Evolutionary conservation across 2,329 filamentous ascomycete species (phyloP).

Genomic region (Scedosporium apiospermum): DNA sequence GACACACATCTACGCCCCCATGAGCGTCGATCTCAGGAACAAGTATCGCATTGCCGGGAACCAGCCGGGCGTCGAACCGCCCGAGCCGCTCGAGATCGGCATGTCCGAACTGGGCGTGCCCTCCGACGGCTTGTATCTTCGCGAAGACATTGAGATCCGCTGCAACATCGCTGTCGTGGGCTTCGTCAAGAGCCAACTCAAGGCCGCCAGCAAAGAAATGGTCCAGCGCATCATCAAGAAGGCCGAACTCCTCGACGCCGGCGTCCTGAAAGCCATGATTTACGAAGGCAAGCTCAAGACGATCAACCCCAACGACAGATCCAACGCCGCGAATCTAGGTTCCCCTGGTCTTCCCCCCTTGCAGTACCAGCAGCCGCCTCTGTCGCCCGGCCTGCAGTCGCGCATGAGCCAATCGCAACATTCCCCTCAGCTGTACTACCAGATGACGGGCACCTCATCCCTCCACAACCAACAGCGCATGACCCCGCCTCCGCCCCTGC

Average conservation of each 20-base stretch:
- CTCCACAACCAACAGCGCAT: conserved; percentile 9
- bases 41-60: conserved; percentile 61
- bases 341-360: background rate
- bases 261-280: conserved; percentile 58
- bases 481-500: conserved; percentile 13
- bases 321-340: conserved; percentile 15
- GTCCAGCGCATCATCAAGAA: conserved; percentile 61
- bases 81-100: conserved; percentile 53
- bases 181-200: conserved; percentile 59
- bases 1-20: conserved; percentile 61
- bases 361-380: conserved; percentile 11
- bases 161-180: conserved; percentile 56
- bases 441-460: conserved; percentile 20
- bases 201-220: conserved; percentile 58
- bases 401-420: conserved; percentile 19
- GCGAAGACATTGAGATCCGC: conserved; percentile 62
- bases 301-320: conserved; percentile 41
- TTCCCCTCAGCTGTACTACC: conserved; percentile 12
- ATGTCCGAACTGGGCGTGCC: conserved; percentile 48
- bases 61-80: conserved; percentile 54
- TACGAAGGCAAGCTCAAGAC: conserved; percentile 55
- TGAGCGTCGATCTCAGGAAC: conserved; percentile 57
- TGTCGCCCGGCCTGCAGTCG: conserved; percentile 20
- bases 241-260: conserved; percentile 58
- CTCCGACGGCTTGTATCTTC: conserved; percentile 55